Percentiles rank a stretch among this genome's conserved stretches.
Evolutionary conservation across 1,284 basidiomycete species (phyloP).

Genomic region (Pascua sp.): DNA sequence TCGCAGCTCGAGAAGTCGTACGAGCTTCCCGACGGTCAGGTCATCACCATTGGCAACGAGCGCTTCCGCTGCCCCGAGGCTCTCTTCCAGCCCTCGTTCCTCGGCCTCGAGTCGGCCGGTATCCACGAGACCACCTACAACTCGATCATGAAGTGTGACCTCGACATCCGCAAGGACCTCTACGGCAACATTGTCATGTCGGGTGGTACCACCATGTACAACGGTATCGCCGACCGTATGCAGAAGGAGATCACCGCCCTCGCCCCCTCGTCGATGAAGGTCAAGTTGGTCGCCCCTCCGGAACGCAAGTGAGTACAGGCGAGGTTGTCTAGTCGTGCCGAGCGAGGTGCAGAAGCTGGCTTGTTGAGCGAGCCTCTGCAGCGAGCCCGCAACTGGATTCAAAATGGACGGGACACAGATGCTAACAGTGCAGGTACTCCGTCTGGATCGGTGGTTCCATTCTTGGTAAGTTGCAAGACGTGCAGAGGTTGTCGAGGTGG

Average conservation of each 20-base stretch:
- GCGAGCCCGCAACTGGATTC: too few species aligned
- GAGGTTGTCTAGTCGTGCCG: slow-evolving; percentile 54
- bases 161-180: slow-evolving; percentile 48
- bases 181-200: slow-evolving; percentile 69
- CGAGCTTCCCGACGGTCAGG: slow-evolving; percentile 93
- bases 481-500: background rate
- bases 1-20: slow-evolving; percentile 92
- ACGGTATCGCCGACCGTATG: slow-evolving; percentile 95
- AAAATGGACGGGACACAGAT: too few species aligned
- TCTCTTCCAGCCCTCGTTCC: slow-evolving; percentile 92
- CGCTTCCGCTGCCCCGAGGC: slow-evolving; percentile 96
- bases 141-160: slow-evolving; percentile 69
- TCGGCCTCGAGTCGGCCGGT: slow-evolving; percentile 88
- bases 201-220: slow-evolving; percentile 96
- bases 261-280: slow-evolving; percentile 78
- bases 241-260: slow-evolving; percentile 93
- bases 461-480: slow-evolving; percentile 48
- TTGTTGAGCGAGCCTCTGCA: too few species aligned
- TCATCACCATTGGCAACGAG: slow-evolving; percentile 95
- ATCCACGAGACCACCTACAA: slow-evolving; percentile 97
- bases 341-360: too few species aligned
- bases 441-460: slow-evolving; percentile 99
- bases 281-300: slow-evolving; percentile 63
- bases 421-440: slow-evolving; percentile 60
- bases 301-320: slow-evolving; percentile 55